Conservation (phyloP, 1,139 yeast species). For the Sugiyamaella novakii region DNA sequence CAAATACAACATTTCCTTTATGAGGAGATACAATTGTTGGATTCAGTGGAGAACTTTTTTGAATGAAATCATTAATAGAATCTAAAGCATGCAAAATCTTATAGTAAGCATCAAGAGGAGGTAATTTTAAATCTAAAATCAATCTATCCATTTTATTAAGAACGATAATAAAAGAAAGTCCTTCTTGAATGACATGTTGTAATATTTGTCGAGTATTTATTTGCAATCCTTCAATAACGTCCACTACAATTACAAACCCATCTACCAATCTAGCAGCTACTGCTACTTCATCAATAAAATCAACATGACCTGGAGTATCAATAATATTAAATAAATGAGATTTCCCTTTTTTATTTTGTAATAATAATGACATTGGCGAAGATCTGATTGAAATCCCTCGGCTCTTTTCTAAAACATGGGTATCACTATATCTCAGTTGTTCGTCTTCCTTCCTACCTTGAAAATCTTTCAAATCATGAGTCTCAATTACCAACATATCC, state of each 20-base stretch:
- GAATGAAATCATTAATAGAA: conserved; percentile 59
- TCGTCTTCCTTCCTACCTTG: conserved; percentile 43
- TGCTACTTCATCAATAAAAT: conserved; percentile 74
- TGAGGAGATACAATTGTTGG: conserved; percentile 58
- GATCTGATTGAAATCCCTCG: conserved; percentile 71
- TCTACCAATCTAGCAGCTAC: conserved; percentile 64
- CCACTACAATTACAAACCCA: conserved; percentile 71
- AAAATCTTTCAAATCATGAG: conserved; percentile 52
- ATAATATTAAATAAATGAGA: conserved; percentile 64
- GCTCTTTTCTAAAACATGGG: conserved; percentile 65
- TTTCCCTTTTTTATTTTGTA: conserved; percentile 57
- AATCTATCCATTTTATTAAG: conserved; percentile 86
- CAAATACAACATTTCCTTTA: conserved; percentile 67
- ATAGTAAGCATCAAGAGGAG: conserved; percentile 71
- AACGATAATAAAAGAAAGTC: conserved; percentile 59
- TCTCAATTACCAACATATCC: conserved; percentile 66
- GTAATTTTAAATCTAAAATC: conserved; percentile 71
- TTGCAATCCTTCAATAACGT: conserved; percentile 80
- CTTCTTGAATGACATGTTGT: conserved; percentile 50
- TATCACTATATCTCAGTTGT: conserved; percentile 68
- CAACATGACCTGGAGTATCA: conserved; percentile 92
- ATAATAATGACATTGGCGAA: conserved; percentile 62
- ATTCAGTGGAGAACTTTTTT: conserved; percentile 23
- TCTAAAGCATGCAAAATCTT: conserved; percentile 67
- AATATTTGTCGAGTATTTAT: conserved; percentile 54